These are phyloP conservation scores for Immersiporthe knoxdaviesiana DNA, from an alignment of 2,329 filamentous ascomycete species.

Conservation along the genomic window DNA sequence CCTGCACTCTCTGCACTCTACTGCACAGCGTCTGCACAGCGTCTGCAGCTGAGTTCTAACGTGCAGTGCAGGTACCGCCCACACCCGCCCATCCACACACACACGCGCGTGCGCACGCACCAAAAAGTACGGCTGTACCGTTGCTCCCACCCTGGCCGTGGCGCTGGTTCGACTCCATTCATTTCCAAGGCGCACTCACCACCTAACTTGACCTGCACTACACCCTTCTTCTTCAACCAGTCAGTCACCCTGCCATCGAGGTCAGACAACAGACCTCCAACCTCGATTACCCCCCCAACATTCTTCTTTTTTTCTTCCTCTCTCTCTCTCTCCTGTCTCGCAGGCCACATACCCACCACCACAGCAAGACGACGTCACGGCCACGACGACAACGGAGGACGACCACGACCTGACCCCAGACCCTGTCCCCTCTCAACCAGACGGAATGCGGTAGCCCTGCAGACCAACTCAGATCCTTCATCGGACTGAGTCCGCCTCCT, in stretches of 20 bases:
- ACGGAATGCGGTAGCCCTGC: constrained; percentile 28
- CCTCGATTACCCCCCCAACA: not conserved
- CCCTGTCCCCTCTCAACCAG: not conserved
- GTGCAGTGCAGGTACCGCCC: not conserved
- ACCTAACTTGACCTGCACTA: not conserved
- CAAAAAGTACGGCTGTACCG: too few species aligned
- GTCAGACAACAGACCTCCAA: not conserved
- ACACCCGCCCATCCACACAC: not conserved
- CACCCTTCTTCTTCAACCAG: not conserved
- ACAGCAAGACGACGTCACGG: not conserved
- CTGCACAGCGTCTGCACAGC: too few species aligned
- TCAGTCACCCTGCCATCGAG: not conserved
- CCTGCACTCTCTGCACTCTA: too few species aligned
- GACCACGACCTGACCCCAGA: constrained; percentile 9
- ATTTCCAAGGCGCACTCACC: not conserved
- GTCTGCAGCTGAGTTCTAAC: not conserved
- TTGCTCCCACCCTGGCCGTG: not conserved
- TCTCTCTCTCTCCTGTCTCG: not conserved
- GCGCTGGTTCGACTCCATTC: not conserved
- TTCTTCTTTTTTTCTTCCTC: not conserved
- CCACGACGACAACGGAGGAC: not conserved
- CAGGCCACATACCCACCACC: not conserved
- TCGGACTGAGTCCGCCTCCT: constrained; percentile 27
- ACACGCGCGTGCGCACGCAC: not conserved
- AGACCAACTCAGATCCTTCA: constrained; percentile 30